These are phyloP conservation scores for Paulownia fortunei DNA, from an alignment of 257 asterid genomes.

Conservation along the genomic window DNA sequence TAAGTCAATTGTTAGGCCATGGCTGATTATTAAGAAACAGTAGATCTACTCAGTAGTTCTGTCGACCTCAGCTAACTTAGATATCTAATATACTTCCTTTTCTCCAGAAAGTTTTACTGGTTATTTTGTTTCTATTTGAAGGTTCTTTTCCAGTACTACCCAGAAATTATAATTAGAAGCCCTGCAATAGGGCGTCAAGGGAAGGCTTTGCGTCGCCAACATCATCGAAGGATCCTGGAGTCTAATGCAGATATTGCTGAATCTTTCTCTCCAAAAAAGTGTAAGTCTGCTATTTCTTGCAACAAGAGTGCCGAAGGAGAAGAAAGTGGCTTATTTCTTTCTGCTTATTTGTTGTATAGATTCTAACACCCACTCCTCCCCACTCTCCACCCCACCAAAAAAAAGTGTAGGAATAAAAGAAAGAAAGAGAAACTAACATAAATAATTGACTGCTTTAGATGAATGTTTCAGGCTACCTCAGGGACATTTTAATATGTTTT, in stretches of 20 bases:
- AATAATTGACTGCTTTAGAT: conserved; percentile 14
- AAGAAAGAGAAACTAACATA: not conserved
- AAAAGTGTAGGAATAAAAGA: too few species aligned
- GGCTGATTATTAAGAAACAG: conserved; percentile 9
- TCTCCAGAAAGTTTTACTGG: conserved; percentile 6
- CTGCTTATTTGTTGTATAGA: conserved; percentile 4
- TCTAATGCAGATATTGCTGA: conserved; percentile 45
- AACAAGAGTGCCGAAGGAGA: conserved; percentile 22
- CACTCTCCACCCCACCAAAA: too few species aligned
- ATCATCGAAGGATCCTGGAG: conserved; percentile 65
- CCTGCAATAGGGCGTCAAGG: conserved; percentile 93
- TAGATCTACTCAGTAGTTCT: conserved; percentile 15
- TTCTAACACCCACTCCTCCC: not conserved
- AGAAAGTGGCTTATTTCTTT: conserved; percentile 16
- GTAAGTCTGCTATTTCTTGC: conserved; percentile 15
- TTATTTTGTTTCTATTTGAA: conserved; percentile 44
- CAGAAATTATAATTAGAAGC: conserved; percentile 56
- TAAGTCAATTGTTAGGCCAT: conserved; percentile 12
- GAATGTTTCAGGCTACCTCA: not conserved
- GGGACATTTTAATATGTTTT: not conserved
- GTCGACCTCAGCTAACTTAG: not conserved
- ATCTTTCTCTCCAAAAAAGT: conserved; percentile 32
- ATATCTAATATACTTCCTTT: not conserved
- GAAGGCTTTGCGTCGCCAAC: conserved; percentile 93
- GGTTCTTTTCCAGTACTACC: conserved; percentile 74